Evolutionary conservation across 1,284 basidiomycete species (phyloP), one percentile per base, ranked within the genome.

Genomic region (Cystobasidium slooffiae): DNA sequence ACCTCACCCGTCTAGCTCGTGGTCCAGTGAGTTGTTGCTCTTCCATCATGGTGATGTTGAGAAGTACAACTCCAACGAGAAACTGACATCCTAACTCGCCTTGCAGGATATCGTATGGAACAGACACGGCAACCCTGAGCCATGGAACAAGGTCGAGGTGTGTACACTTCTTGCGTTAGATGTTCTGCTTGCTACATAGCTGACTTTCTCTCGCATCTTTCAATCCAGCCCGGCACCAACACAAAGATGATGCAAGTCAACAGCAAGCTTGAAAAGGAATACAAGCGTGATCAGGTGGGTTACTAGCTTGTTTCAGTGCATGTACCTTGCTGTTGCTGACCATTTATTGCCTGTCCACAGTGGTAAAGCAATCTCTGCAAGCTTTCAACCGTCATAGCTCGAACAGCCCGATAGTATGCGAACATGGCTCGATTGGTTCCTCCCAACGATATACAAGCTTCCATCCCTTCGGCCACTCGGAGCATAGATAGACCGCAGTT

Each of bases 1-100:
- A 91, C 81, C 78, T 90, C 51, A 81, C 82, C 76, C 89, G 90
- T 74, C 87, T 92, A 62, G 90, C 91, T 10, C 85, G 84, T 56
- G 89, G 90, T 52, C 88, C 91, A 44, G 84, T 66, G 44, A 53
- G 64, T 66, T 20, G n/a, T n/a, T 5, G 7, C 18, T 41, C 18
- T 3, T 41, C 4, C 22, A 12, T 6, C 44, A n/a, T 62, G 22
- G 8, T 10, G 53, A 2, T 18, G 59, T n/a, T 43, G n/a, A 47
- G 16, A 31, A 20, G 7, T 22, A 44, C 3, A 8, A 24, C 14
- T 3, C 10, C 10, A 20, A 31, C 39, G 41, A 31, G 39, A 41
- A 61, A 61, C 18, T 41, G 5, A 20, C 18, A 43, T 31, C 20
- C 41, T 62, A 43, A 12, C 12, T 39, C 24, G 16, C 16, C 44